Evolutionary conservation across 1,284 basidiomycete species (phyloP).

Genomic region (Austroboletus novae-zelandiae): DNA sequence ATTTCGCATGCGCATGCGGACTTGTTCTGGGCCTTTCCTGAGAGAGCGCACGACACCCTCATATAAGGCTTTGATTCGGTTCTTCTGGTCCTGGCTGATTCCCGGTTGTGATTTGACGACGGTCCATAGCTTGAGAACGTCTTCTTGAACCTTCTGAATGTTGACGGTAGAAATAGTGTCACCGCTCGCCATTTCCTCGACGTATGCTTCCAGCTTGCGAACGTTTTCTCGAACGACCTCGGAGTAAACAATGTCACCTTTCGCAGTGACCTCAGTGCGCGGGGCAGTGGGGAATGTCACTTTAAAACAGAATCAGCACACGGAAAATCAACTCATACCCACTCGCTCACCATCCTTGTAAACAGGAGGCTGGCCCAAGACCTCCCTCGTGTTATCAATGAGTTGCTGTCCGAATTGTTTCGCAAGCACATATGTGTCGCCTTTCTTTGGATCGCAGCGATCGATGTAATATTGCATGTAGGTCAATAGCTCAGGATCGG

Average conservation of each 20-base stretch:
- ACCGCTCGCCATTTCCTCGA: constrained; percentile 97
- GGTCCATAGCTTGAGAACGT: constrained; percentile 95
- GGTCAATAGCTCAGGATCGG: constrained; percentile 83
- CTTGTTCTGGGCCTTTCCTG: constrained; percentile 61
- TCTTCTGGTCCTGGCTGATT: constrained; percentile 96
- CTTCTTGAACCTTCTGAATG: constrained; percentile 95
- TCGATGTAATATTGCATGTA: constrained; percentile 98
- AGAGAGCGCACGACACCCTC: constrained; percentile 90
- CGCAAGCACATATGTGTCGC: constrained; percentile 89
- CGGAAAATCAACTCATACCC: neutral
- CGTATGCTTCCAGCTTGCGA: constrained; percentile 96
- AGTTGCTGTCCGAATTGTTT: constrained; percentile 97
- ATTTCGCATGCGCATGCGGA: constrained; percentile 55
- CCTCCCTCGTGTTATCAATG: constrained; percentile 90
- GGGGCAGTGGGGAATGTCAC: constrained; percentile 99
- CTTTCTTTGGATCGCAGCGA: constrained; percentile 76
- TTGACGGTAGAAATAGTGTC: constrained; percentile 85
- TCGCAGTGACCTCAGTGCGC: constrained; percentile 87
- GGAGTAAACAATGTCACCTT: constrained; percentile 93
- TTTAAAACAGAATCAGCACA: constrained; percentile 29
- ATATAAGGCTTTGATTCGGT: constrained; percentile 95
- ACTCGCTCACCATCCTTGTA: constrained; percentile 86
- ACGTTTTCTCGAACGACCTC: constrained; percentile 95
- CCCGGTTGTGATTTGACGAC: constrained; percentile 96
- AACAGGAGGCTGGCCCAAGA: constrained; percentile 77